Percentiles rank a stretch among this genome's conserved stretches.
phyloP scores from a whole-genome alignment of 2,329 filamentous ascomycete genomes.

The Pestalotiopsis sp. region DNA sequence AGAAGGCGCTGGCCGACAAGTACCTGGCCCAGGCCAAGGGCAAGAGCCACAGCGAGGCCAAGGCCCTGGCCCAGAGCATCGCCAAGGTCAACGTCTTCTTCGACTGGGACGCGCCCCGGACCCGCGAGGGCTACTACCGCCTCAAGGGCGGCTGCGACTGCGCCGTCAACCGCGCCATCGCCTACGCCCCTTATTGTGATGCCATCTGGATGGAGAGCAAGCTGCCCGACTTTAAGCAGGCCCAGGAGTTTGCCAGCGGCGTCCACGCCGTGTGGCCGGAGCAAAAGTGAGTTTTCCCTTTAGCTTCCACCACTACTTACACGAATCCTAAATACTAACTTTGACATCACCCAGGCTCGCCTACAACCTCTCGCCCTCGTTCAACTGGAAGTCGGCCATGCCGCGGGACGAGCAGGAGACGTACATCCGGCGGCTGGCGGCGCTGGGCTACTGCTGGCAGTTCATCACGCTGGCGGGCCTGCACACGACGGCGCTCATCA shows the following conservation, averaged over 20 bases:
- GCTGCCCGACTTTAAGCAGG: conserved; percentile 87
- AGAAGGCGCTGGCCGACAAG: conserved; percentile 65
- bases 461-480: conserved; percentile 99
- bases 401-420: conserved; percentile 90
- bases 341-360: conserved; percentile 66
- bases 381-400: conserved; percentile 99
- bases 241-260: conserved; percentile 88
- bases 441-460: conserved; percentile 97
- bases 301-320: not conserved
- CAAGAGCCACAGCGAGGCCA: conserved; percentile 83
- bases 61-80: conserved; percentile 75
- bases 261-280: conserved; percentile 95
- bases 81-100: conserved; percentile 85
- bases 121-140: conserved; percentile 93
- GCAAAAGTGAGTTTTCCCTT: conserved; percentile 73
- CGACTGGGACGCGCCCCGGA: conserved; percentile 93
- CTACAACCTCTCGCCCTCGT: conserved; percentile 97
- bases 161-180: conserved; percentile 85
- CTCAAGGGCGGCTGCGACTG: conserved; percentile 90
- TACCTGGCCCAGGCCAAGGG: conserved; percentile 74
- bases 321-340: not conserved
- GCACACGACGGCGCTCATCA: conserved; percentile 93
- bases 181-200: conserved; percentile 91
- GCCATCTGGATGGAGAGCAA: conserved; percentile 99
- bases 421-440: conserved; percentile 87